Evolutionary conservation across 306 rosid species (phyloP).

Genomic region (Cotoneaster glaucophyllus): DNA sequence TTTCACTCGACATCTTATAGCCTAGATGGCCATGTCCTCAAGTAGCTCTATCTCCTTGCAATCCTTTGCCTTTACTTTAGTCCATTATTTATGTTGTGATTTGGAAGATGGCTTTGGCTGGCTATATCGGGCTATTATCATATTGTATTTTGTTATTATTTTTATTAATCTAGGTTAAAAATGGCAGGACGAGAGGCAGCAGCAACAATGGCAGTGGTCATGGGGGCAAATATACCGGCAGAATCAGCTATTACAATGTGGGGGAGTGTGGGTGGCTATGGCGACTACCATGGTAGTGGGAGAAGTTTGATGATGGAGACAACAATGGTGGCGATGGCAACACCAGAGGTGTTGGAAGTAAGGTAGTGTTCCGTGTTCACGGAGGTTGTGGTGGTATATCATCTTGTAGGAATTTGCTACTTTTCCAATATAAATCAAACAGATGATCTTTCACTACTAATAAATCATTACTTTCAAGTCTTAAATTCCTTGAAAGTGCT

Average conservation of each 20-base stretch:
- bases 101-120: neutral
- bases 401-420: no score
- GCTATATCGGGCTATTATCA: neutral
- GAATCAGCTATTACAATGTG: neutral
- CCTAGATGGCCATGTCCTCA: neutral
- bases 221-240: neutral
- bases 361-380: no score
- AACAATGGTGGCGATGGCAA: neutral
- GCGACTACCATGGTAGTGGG: neutral
- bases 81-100: neutral
- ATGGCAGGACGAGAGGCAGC: neutral
- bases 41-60: constrained; percentile 5
- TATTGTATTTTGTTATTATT: neutral
- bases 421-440: no score
- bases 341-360: neutral
- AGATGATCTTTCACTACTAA: no score
- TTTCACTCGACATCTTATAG: neutral
- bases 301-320: neutral
- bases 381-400: neutral
- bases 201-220: neutral
- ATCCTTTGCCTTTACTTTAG: neutral
- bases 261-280: neutral
- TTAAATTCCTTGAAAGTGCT: no score
- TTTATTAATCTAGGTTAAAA: neutral
- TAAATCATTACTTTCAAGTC: no score